Evolutionary conservation across 352 stramenopile genomes (phyloP), one percentile per base, ranked within the genome.

Genomic region (Phytophthora quininea): DNA sequence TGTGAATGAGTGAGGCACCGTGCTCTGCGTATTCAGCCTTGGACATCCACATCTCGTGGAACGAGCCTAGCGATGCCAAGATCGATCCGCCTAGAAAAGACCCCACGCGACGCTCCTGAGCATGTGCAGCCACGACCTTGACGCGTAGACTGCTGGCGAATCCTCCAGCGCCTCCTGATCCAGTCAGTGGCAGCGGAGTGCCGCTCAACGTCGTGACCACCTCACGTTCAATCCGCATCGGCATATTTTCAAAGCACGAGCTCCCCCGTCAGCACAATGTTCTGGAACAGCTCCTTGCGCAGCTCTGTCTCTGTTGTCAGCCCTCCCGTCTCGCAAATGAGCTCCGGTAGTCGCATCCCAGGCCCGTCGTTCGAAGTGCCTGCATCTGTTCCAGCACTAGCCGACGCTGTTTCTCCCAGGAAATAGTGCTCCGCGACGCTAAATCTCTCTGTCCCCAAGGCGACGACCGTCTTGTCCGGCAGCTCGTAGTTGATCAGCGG

Each of bases 21-120:
- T 97, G 94, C 80, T 99, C 98, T 27, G 98, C 97, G 67, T 99
- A 99, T 80, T 99, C 98, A n/a, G 88, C 86, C 77, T 98, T 99
- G 37, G 95, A 98, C 68, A 99, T 97, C 97, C 97, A 99, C 97
- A 99, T 99, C 65, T 99, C 95, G 71, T 99, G 93, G 82, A 99
- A 99, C 38, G 92, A 99, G 12, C 95, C 96, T 49, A 99, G 83
- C 35, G 94, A 99, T 12, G 87, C 96, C 29, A 99, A 69, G 78
- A 99, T 99, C 47, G 96, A 99, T 6, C 97, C 98, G 53, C 98
- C 98, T 24, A 99, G 61, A 30, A 92, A 95, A 32, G 83, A 73
- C 15, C 85, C 83, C 50, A 93, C 74, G 32, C 80, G 85, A 38
- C 88, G 82, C 59, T 95, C 85, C 32, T 88, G 77, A 1, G 71